Base-by-base conservation (phyloP, 371 early-diverging fungal genomes). In the Actinomucor elegans region DNA sequence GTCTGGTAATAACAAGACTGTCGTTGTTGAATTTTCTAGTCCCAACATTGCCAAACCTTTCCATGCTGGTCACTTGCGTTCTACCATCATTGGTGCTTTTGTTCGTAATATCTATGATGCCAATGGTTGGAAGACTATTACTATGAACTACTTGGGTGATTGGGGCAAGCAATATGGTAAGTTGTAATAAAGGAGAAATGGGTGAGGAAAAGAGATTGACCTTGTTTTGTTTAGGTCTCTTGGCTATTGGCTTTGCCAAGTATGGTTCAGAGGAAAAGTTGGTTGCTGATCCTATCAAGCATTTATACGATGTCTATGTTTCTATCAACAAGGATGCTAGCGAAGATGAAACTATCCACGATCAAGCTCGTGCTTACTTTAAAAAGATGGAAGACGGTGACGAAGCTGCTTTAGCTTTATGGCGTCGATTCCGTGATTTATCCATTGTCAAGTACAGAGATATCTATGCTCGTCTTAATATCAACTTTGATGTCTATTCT, bases 21-120 rank as follows among this genome's bases (percentile, higher is more conserved):
- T 90, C 24, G 80, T 99, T 28, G 88, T 98, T 48, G 99, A 99
- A 52, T 99, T 89, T 75, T 88, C 89, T 51, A 91, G 92, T 46
- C 99, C 99, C 58, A 99, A 99, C 74, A 98, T 99, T 55, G 99
- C 99, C 34, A 99, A 99, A 72, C 96, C 96, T 29, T 98, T 99
- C 88, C 99, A 99, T 64, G 95, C 94, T 44, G 99, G 99, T 23
- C 99, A 99, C 69, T 79, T 99, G 70, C 87, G 99, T 48, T 92
- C 94, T 34, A 99, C 99, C 6, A 94, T 99, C 60, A 90, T 99
- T 53, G 99, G 99, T 36, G 91, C 92, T 64, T 97, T 99, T 67
- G 75, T 97, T 35, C 76, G 83, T 40, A 90, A 96, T 38, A 76
- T 92, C 4, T 81, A 92, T 58, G 77, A 83, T 33, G 91, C 90